Base-by-base conservation (phyloP, 208 protist species). In the Leishmania aethiopica region DNA sequence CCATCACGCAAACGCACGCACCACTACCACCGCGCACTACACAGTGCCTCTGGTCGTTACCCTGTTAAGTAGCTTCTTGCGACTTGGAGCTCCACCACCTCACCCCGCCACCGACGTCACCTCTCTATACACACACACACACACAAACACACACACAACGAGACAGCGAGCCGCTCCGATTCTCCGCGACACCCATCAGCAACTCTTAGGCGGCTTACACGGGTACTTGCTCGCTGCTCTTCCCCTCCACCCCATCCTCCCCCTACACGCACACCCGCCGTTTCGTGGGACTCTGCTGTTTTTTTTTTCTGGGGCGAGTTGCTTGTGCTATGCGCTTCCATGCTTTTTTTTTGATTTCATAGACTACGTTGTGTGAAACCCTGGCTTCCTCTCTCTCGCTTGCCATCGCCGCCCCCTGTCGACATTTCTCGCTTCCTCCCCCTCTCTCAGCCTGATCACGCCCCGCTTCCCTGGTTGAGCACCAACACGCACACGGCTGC, bases 31-130 rank as follows among this genome's bases (percentile, higher is more conserved):
- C 35, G n/a, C 60, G 28, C 59, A 64, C 28, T 22, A 60, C 37
- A 60, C 35, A 67, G 32, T 64, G 28, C 55, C 35, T 57, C 70
- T 19, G 35, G 28, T 55, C 28, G 11, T 55, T 51, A 55, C 47
- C 53, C 40, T 17, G 19, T 59, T 53, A 82, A 13, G 71, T 28
- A 17, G 51, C 49, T 79, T 59, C 25, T 86, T 72, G n/a, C 49
- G 10, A 35, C 40, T 77, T 70, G 49, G n/a, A 71, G 45, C n/a
- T 47, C 25, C 32, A 62, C 19, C 35, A 40, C 49, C 8, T 40
- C 47, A 81, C 75, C 69, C 75, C 55, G 35, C 79, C 66, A 51
- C 77, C 42, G 55, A 77, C 57, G 28, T 35, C 74, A 75, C 22
- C 19, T 74, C 19, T 80, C 37, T 67, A 76, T 74, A 53, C 83